These are phyloP conservation scores for Scutellaria minor DNA, from an alignment of 257 asterid genomes.

Conservation along the genomic window DNA sequence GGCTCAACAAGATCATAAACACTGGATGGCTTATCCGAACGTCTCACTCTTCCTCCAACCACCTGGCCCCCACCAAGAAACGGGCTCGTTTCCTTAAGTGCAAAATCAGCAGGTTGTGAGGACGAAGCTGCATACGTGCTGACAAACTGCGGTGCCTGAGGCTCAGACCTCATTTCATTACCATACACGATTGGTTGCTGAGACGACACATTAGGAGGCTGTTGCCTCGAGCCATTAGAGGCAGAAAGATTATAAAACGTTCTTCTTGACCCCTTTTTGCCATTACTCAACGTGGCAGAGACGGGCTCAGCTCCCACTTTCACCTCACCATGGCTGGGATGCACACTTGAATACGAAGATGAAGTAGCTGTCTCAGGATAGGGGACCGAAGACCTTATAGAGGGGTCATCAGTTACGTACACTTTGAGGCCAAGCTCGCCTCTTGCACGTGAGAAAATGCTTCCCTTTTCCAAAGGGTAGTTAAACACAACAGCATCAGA, in stretches of 20 bases:
- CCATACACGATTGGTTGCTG: conserved; percentile 46
- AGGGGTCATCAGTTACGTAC: conserved; percentile 67
- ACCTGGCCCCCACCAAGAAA: conserved; percentile 85
- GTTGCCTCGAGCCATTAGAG: conserved; percentile 44
- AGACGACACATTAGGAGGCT: conserved; percentile 41
- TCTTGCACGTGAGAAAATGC: conserved; percentile 66
- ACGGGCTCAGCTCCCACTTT: conserved; percentile 31
- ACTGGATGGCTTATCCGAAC: conserved; percentile 56
- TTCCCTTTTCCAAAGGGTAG: conserved; percentile 79
- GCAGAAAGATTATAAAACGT: conserved; percentile 60
- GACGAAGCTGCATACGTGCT: conserved; percentile 53
- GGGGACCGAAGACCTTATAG: conserved; percentile 52
- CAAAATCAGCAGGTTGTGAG: conserved; percentile 62
- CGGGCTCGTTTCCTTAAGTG: conserved; percentile 82
- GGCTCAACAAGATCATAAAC: conserved; percentile 91
- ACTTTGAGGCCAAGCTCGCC: conserved; percentile 89
- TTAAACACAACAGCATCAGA: conserved; percentile 75
- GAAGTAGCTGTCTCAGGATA: conserved; percentile 51
- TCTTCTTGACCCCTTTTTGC: conserved; percentile 50
- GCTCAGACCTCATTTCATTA: conserved; percentile 61
- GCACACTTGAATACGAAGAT: conserved; percentile 42
- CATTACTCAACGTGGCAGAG: conserved; percentile 30
- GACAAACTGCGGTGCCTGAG: conserved; percentile 49
- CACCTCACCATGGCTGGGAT: conserved; percentile 41
- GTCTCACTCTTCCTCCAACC: conserved; percentile 66